A percentile compares a stretch with the other conserved stretches of the same genome.
phyloP scores from a whole-genome alignment of 2,329 filamentous ascomycete genomes.

The Clonostachys solani region DNA sequence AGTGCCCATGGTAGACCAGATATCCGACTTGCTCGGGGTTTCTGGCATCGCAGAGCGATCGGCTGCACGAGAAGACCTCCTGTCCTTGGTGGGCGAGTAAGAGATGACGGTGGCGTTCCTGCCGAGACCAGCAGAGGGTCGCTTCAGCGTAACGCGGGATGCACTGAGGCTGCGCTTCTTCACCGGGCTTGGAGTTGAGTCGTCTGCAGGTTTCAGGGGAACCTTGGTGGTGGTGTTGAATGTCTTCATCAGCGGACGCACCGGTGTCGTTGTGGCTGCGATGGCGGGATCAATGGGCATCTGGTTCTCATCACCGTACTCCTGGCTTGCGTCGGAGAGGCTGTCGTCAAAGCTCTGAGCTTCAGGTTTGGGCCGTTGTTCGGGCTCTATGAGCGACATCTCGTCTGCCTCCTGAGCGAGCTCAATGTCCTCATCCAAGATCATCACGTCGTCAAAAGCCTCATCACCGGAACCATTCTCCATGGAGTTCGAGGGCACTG shows the following conservation, averaged over 20 bases:
- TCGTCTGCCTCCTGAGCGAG: constrained; percentile 55
- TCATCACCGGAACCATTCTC: background rate
- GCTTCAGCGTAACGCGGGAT: constrained; percentile 38
- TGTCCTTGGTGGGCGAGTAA: constrained; percentile 45
- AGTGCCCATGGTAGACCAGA: constrained; percentile 51
- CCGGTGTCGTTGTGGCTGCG: constrained; percentile 48
- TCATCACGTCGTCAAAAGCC: constrained; percentile 37
- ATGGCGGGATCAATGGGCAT: constrained; percentile 50
- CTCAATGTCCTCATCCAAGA: constrained; percentile 52
- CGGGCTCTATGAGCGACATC: constrained; percentile 50
- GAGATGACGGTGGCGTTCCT: constrained; percentile 50
- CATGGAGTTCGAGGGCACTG: background rate
- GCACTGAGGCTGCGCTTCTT: constrained; percentile 48
- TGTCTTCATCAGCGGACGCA: constrained; percentile 40
- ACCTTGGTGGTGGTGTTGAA: constrained; percentile 71
- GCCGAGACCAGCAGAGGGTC: constrained; percentile 33
- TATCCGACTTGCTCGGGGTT: constrained; percentile 35
- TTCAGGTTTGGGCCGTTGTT: constrained; percentile 27
- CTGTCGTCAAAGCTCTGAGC: constrained; percentile 36
- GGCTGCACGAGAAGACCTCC: constrained; percentile 7
- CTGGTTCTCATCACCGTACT: constrained; percentile 64
- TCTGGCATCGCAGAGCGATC: background rate
- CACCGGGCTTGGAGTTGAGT: constrained; percentile 43
- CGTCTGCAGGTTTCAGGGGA: constrained; percentile 64
- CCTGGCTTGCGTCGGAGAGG: constrained; percentile 58